A percentile compares a stretch with the other conserved stretches of the same genome.
phyloP scores from a whole-genome alignment of 73 alveolate species.

The Blepharisma stoltei region DNA sequence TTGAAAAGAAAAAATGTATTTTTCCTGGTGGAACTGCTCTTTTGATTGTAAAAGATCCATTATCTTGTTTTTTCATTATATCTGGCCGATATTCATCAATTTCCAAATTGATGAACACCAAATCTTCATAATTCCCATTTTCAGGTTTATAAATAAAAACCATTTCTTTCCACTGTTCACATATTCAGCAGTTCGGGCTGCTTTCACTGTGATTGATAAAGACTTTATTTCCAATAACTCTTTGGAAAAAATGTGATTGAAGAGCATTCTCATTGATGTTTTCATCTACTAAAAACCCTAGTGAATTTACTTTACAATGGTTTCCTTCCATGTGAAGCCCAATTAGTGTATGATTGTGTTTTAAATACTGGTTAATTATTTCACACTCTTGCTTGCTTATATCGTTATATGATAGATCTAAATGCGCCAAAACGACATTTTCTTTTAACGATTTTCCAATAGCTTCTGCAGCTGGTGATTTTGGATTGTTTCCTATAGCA shows the following conservation, averaged over 20 bases:
- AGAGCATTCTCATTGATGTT: neutral
- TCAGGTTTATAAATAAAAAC: neutral
- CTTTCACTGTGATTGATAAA: neutral
- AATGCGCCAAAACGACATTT: conserved; percentile 60
- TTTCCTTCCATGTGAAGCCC: conserved; percentile 88
- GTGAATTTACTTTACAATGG: conserved; percentile 67
- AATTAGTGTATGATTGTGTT: conserved; percentile 63
- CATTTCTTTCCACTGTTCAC: conserved; percentile 23
- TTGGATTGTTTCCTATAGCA: neutral
- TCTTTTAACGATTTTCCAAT: conserved; percentile 48
- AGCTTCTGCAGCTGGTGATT: neutral
- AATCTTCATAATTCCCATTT: neutral
- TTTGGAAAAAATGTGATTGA: neutral
- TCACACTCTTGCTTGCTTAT: conserved; percentile 49
- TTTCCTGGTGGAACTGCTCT: conserved; percentile 27
- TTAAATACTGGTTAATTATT: conserved; percentile 52
- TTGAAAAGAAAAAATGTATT: neutral
- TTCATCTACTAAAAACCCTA: conserved; percentile 61
- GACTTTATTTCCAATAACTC: neutral
- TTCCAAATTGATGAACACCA: neutral
- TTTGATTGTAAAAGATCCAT: neutral
- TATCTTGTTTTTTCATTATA: neutral
- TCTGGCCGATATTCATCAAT: conserved; percentile 6
- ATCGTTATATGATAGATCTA: conserved; percentile 71
- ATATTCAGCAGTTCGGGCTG: neutral